A percentile compares a stretch with the other conserved stretches of the same genome.
Evolutionary conservation across 371 early-diverging fungal species (phyloP).

Genomic region (Apophysomyces ossiformis): DNA sequence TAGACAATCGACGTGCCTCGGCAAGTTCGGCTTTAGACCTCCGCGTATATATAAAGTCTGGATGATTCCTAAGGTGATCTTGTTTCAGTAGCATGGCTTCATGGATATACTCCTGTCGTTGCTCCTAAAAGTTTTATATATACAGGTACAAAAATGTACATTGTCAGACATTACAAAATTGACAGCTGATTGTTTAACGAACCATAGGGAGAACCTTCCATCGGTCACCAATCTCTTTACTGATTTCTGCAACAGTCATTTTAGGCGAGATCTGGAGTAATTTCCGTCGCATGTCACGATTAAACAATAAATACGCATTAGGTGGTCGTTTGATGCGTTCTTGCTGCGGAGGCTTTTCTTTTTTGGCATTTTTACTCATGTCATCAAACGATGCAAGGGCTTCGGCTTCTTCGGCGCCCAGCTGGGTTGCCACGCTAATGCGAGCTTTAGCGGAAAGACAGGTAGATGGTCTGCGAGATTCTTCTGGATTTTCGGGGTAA

Average conservation of each 20-base stretch:
- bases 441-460: constrained; percentile 9
- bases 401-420: constrained; percentile 19
- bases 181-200: constrained; percentile 12
- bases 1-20: constrained; percentile 47
- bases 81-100: constrained; percentile 57
- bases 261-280: constrained; percentile 57
- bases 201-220: constrained; percentile 50
- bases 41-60: constrained; percentile 66
- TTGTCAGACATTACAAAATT: constrained; percentile 1
- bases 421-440: constrained; percentile 17
- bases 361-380: constrained; percentile 14
- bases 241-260: constrained; percentile 63
- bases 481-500: background rate
- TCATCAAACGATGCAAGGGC: constrained; percentile 21
- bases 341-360: constrained; percentile 15
- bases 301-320: constrained; percentile 68
- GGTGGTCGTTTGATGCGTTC: constrained; percentile 63
- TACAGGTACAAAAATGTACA: background rate
- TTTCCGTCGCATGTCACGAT: constrained; percentile 61
- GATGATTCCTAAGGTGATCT: constrained; percentile 62
- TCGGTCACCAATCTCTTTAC: constrained; percentile 57
- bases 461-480: constrained; percentile 2
- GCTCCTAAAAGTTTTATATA: constrained; percentile 24
- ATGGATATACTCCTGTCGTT: constrained; percentile 39
- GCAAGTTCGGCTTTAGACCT: constrained; percentile 64